Evolutionary conservation across 164 flowering plant genomes (phyloP), one percentile per base, ranked within the genome.

Genomic region (Paratinospora sagittata): DNA sequence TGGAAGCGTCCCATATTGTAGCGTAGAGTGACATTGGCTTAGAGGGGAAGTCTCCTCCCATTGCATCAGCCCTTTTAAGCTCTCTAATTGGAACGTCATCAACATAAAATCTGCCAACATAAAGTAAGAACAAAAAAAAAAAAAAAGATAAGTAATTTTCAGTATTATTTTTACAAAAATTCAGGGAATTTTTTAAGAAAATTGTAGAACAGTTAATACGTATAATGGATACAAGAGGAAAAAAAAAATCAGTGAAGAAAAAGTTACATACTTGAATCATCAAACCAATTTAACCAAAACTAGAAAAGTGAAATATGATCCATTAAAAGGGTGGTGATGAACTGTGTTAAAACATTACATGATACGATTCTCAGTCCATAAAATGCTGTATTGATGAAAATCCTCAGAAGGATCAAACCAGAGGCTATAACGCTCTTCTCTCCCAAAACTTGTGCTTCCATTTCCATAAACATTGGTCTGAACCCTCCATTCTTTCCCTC

Each of bases 371-470:
- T 84, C 80, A 63, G 90, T 89, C 98, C 98, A 94, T 14, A 90
- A 87, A 66, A 94, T 85, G 77, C 88, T 86, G 87, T 90, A 94
- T 43, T 85, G 86, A 78, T 94, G 98, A 71, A 81, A 90, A 78
- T 90, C 96, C 68, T 90, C 92, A 6, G 95, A 78, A 30, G 98
- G 98, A 79, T 94, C 97, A 66, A 94, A 94, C 96, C 98, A 88
- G 43, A 94, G 89, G 10, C 77, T 80, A 64, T 88, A 92, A 79
- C 98, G 81, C 73, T 94, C 98, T 84, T 94, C 98, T 70, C 98
- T 86, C 24, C 98, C 98, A 8, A 75, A 26, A 47, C 69, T 77
- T 7, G 97, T 89, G 90, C 97, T 92, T 73, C 98, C 98, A 77
- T 90, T 92, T 23, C 98, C 97, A 73, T 94, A 94, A 68, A 90